Percentiles rank a stretch among this genome's conserved stretches.
These are phyloP conservation scores for Pseudocercospora ulei DNA, from an alignment of 2,329 filamentous ascomycete species.

Conservation along the genomic window DNA sequence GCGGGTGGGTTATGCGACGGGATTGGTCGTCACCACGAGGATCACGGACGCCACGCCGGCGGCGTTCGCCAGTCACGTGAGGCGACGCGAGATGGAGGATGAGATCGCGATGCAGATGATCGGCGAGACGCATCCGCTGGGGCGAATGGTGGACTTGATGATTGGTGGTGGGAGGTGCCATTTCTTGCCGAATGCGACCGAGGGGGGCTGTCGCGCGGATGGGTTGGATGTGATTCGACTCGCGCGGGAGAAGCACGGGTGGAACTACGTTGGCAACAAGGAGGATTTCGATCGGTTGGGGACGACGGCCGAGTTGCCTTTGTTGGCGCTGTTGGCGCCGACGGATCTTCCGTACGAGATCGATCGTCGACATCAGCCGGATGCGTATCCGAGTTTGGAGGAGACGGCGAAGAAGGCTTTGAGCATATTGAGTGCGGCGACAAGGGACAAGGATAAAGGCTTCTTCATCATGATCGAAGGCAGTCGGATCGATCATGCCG, in stretches of 20 bases:
- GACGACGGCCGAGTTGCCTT: conserved; percentile 63
- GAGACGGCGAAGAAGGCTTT: conserved; percentile 85
- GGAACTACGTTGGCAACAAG: conserved; percentile 65
- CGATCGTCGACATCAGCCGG: conserved; percentile 67
- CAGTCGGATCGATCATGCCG: conserved; percentile 90
- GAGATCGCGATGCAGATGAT: conserved; percentile 87
- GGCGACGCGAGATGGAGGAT: conserved; percentile 70
- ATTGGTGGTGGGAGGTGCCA: conserved; percentile 88
- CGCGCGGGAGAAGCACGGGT: conserved; percentile 63
- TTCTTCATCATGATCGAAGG: conserved; percentile 99
- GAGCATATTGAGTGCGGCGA: conserved; percentile 67
- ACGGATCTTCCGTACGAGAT: conserved; percentile 87
- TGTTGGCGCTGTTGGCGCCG: conserved; percentile 74
- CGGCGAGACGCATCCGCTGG: conserved; percentile 68
- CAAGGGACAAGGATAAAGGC: conserved; percentile 72
- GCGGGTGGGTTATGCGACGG: conserved; percentile 79
- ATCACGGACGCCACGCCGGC: conserved; percentile 94
- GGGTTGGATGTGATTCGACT: conserved; percentile 62
- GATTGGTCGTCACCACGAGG: conserved; percentile 86
- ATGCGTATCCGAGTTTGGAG: conserved; percentile 75
- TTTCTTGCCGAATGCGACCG: conserved; percentile 73
- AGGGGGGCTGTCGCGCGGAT: conserved; percentile 73
- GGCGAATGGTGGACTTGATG: conserved; percentile 81
- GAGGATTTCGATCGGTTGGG: conserved; percentile 61
- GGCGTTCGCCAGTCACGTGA: conserved; percentile 84